Conservation (phyloP, 805 yeast genomes). For the Wickerhamiella dianesei region DNA sequence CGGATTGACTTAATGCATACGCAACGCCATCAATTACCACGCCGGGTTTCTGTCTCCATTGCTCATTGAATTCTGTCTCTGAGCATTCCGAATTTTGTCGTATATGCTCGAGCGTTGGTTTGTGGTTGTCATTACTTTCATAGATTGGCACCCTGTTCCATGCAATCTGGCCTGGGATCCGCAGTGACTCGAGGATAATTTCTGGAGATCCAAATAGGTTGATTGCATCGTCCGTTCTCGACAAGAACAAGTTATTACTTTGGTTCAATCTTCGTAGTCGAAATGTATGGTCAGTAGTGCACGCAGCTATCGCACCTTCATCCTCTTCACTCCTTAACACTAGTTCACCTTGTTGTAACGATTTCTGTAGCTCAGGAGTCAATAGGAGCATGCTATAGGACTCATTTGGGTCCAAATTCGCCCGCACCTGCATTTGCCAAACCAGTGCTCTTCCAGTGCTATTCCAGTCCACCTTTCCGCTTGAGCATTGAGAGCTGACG, state of each 20-base stretch:
- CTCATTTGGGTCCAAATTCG: constrained; percentile 1
- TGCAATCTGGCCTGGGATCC: constrained; percentile 12
- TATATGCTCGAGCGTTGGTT: constrained; percentile 1
- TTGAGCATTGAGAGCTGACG: background rate
- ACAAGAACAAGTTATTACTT: constrained; percentile 63
- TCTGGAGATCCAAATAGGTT: constrained; percentile 18
- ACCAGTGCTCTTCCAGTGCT: no score
- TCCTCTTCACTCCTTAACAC: constrained; percentile 6
- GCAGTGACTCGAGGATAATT: constrained; percentile 18
- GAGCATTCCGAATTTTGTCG: constrained; percentile 27
- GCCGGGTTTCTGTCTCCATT: constrained; percentile 46
- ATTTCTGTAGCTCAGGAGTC: constrained; percentile 18
- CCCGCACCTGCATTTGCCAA: constrained; percentile 5
- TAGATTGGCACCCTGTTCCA: constrained; percentile 19
- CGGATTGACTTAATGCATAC: constrained; percentile 22
- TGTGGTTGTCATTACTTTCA: constrained; percentile 1
- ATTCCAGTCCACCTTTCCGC: no score
- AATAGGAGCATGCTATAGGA: constrained; percentile 20
- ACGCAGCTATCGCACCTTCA: constrained; percentile 9
- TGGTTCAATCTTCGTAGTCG: constrained; percentile 36
- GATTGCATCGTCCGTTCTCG: constrained; percentile 20
- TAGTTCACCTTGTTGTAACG: constrained; percentile 13
- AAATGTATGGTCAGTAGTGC: constrained; percentile 15
- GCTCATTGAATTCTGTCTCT: constrained; percentile 34
- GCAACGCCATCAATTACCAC: constrained; percentile 37